phyloP scores from a whole-genome alignment of 1,284 basidiomycete genomes.

The Sporisorium iseilematis-ciliati region DNA sequence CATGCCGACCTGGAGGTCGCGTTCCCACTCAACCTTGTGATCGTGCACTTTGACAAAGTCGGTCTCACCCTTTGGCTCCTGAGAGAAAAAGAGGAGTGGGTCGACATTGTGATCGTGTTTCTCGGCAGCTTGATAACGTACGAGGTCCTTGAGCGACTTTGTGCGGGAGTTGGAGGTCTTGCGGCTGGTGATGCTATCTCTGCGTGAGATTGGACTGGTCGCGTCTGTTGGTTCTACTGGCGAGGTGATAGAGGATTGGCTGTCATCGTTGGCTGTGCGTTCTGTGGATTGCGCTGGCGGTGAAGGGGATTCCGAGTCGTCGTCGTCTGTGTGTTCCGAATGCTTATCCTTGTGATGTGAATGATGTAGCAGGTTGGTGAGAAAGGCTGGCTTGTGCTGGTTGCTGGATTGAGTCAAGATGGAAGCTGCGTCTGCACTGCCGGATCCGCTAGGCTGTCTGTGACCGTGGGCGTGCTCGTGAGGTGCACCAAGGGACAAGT shows the following conservation, averaged over 20 bases:
- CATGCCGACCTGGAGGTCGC: conserved; percentile 55
- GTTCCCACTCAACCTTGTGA: conserved; percentile 60
- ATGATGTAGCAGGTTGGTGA: conserved; percentile 23
- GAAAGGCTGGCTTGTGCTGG: conserved; percentile 20
- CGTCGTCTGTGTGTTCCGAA: conserved; percentile 4
- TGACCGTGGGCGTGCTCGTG: conserved; percentile 17
- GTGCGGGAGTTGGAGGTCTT: conserved; percentile 32
- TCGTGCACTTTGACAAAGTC: conserved; percentile 40
- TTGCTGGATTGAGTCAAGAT: conserved; percentile 21
- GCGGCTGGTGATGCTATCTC: conserved; percentile 45
- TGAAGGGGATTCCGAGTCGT: conserved; percentile 8
- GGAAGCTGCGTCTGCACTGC: conserved; percentile 29
- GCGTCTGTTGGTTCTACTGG: conserved; percentile 8
- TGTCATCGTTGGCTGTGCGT: background rate
- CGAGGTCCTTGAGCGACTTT: conserved; percentile 30
- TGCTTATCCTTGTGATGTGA: conserved; percentile 14
- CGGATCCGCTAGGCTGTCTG: conserved; percentile 7
- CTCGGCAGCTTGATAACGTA: conserved; percentile 16
- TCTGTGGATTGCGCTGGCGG: background rate
- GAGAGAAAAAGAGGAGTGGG: conserved; percentile 45
- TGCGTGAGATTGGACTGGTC: conserved; percentile 16
- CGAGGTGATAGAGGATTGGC: conserved; percentile 1
- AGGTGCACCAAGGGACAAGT: conserved; percentile 14
- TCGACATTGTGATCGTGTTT: conserved; percentile 34
- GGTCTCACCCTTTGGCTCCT: conserved; percentile 57